phyloP scores from a whole-genome alignment of 305 asterid genomes.

The Rubia balearica region DNA sequence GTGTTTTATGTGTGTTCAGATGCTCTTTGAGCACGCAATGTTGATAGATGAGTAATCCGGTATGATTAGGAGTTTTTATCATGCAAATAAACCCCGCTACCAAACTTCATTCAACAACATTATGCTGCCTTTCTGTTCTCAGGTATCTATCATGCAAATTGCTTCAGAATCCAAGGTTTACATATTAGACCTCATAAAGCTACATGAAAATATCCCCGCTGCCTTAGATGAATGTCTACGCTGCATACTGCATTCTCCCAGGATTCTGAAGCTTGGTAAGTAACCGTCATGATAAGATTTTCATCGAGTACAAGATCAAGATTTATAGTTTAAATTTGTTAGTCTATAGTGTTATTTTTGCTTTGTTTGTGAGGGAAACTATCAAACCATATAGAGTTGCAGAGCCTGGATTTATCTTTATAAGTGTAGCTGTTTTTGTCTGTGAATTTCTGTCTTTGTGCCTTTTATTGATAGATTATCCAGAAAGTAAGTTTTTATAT shows the following conservation, averaged over 20 bases:
- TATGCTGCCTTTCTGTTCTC: conserved; percentile 16
- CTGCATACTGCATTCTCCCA: conserved; percentile 62
- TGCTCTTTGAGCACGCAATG: not conserved
- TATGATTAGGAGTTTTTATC: not conserved
- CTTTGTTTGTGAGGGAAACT: not conserved
- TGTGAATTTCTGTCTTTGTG: not conserved
- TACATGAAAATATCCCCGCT: conserved; percentile 52
- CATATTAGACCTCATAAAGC: conserved; percentile 82
- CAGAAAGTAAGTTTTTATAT: not conserved
- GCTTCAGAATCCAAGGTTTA: conserved; percentile 79
- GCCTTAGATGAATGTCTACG: conserved; percentile 72
- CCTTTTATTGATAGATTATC: not conserved
- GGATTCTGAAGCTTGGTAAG: conserved; percentile 90
- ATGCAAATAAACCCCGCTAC: not conserved
- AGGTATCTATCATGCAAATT: conserved; percentile 98
- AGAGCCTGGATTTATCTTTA: not conserved
- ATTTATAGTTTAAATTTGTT: not conserved
- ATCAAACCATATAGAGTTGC: not conserved
- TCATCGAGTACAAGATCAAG: not conserved
- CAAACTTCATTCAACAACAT: conserved; percentile 5
- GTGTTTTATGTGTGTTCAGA: conserved; percentile 4
- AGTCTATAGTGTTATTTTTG: not conserved
- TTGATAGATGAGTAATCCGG: not conserved
- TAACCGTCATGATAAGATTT: not conserved
- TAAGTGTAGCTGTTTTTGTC: not conserved